Percentiles rank a stretch among this genome's conserved stretches.
Evolutionary conservation across 2,329 filamentous ascomycete genomes (phyloP).

Genomic region (Talaromyces sp.): DNA sequence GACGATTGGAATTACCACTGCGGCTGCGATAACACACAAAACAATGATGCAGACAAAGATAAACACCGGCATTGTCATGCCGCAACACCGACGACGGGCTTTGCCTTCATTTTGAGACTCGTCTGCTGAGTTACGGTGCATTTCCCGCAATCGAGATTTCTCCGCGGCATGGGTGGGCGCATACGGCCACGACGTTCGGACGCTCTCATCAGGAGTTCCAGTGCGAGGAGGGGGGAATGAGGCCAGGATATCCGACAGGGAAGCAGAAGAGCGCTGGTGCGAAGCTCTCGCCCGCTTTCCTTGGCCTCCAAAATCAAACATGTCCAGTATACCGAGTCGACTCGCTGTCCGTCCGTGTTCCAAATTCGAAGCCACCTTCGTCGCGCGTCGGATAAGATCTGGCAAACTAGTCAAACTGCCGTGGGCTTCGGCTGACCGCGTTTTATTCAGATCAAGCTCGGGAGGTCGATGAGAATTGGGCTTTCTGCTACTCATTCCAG

Average conservation of each 20-base stretch:
- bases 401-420: conserved; percentile 89
- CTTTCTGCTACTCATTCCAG: conserved; percentile 41
- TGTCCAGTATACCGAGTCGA: conserved; percentile 52
- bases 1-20: conserved; percentile 72
- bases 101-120: conserved; percentile 22
- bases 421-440: conserved; percentile 74
- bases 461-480: conserved; percentile 56
- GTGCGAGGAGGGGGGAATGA: conserved; percentile 59
- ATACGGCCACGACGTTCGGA: conserved; percentile 36
- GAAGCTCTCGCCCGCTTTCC: conserved; percentile 15
- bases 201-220: conserved; percentile 44
- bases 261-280: conserved; percentile 47
- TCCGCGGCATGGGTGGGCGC: conserved; percentile 27
- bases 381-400: conserved; percentile 85
- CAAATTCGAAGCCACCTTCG: conserved; percentile 78
- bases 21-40: conserved; percentile 71
- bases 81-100: conserved; percentile 66
- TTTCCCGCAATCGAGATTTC: conserved; percentile 34
- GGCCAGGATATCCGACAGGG: conserved; percentile 62
- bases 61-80: conserved; percentile 76
- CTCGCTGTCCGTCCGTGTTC: conserved; percentile 73
- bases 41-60: conserved; percentile 63
- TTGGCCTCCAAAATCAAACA: conserved; percentile 35
- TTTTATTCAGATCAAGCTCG: conserved; percentile 75
- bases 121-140: conserved; percentile 23